Evolutionary conservation across 2,329 filamentous ascomycete genomes (phyloP).

Genomic region (Neofusicoccum laricinum): DNA sequence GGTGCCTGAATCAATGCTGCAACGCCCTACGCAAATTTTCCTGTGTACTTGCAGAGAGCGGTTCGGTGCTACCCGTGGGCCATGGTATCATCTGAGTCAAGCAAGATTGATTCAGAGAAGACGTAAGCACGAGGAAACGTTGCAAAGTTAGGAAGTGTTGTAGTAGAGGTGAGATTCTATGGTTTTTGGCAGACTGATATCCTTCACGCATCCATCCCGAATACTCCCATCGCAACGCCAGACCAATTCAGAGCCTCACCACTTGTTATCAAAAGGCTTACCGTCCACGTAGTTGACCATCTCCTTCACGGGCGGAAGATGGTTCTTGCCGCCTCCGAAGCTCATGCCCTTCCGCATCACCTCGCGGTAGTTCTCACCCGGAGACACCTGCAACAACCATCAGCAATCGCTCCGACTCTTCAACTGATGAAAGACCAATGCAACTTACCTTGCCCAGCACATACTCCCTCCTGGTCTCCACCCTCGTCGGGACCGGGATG

Average conservation of each 20-base stretch:
- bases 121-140: too few species aligned
- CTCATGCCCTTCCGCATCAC: constrained; percentile 52
- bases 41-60: too few species aligned
- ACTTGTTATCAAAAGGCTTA: constrained; percentile 48
- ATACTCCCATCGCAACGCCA: too few species aligned
- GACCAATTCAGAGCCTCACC: constrained; percentile 22
- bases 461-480: constrained; percentile 51
- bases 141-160: too few species aligned
- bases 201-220: too few species aligned
- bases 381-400: constrained; percentile 39
- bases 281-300: constrained; percentile 52
- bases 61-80: too few species aligned
- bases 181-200: too few species aligned
- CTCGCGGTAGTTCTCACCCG: constrained; percentile 54
- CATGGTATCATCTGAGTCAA: too few species aligned
- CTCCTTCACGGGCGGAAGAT: constrained; percentile 48
- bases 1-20: too few species aligned
- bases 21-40: too few species aligned
- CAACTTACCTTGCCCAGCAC: constrained; percentile 52
- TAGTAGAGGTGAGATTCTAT: too few species aligned
- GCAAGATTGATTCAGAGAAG: too few species aligned
- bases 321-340: constrained; percentile 45
- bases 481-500: constrained; percentile 54
- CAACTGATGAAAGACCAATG: neutral
- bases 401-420: neutral